Evolutionary conservation across 2,329 filamentous ascomycete species (phyloP), one percentile per base, ranked within the genome.

Genomic region (Claviceps citrina): DNA sequence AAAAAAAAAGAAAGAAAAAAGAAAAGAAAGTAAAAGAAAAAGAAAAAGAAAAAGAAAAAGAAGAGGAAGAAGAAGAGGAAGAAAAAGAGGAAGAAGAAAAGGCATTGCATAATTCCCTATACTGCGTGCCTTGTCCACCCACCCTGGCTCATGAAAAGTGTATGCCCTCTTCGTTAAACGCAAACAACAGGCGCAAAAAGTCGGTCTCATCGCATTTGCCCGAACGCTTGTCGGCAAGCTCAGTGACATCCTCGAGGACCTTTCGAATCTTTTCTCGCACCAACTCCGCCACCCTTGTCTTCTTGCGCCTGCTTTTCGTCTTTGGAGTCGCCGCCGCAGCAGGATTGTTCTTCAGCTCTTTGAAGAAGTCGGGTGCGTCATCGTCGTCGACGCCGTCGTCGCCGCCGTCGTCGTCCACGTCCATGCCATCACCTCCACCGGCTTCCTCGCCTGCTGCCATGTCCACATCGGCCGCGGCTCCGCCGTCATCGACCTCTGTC

Each of bases 141-240:
- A n/a, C n/a, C n/a, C n/a, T n/a, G n/a, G n/a, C n/a, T 36, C 15
- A 86, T 46, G 75, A 81, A 58, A 96, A 96, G 64, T 95, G 89
- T 44, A 96, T 89, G 22, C 85, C 85, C 57, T 93, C 84, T 48
- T 84, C 76, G 57, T 95, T 94, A 60, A 95, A 94, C 2, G 82
- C 81, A 49, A 68, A 71, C 30, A 94, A 62, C 47, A 95, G 60
- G 50, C 78, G 79, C 56, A 98, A 62, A 55, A 95, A 96, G 52
- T 94, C 87, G 39, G 82, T 87, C 63, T 96, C 85, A 54, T 95
- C 86, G 54, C 86, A 93, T 66, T 91, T 79, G 45, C 84, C 73
- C 9, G 87, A 75, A 47, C 89, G 70, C 64, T 82, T 84, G 44
- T 93, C 84, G 3, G 78, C 80, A 40, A 96, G 67, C 36, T 77